A percentile compares a stretch with the other conserved stretches of the same genome.
Evolutionary conservation across 352 stramenopile genomes (phyloP).

Genomic region (Phytophthora citrophthora): DNA sequence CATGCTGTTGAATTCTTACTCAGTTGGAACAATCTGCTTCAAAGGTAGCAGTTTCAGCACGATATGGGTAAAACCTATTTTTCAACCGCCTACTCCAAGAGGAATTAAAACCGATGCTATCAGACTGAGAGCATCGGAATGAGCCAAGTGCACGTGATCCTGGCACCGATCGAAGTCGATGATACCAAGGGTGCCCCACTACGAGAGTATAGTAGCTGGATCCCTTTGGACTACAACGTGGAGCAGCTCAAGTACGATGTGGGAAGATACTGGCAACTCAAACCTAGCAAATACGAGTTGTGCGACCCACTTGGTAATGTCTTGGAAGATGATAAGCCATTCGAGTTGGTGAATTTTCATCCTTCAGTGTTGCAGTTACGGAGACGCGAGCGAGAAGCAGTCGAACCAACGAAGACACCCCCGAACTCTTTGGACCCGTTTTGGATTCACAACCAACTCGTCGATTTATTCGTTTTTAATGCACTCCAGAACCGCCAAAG

Average conservation of each 20-base stretch:
- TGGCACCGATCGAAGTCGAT: conserved; percentile 13
- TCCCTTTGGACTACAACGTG: conserved; percentile 53
- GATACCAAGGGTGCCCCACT: background rate
- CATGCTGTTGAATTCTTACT: conserved; percentile 1
- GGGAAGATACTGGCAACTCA: conserved; percentile 52
- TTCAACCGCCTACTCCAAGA: no score
- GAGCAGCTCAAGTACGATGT: conserved; percentile 57
- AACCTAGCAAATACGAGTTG: conserved; percentile 52
- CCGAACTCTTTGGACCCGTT: conserved; percentile 43
- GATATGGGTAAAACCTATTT: conserved; percentile 21
- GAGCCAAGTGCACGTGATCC: conserved; percentile 32
- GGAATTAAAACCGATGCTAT: no score
- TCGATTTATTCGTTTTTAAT: conserved; percentile 69
- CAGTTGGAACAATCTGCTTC: no score
- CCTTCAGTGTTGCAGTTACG: conserved; percentile 26
- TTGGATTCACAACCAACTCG: conserved; percentile 63
- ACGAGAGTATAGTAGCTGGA: conserved; percentile 44
- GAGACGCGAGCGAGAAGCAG: background rate
- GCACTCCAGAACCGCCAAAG: conserved; percentile 61
- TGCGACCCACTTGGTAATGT: conserved; percentile 29
- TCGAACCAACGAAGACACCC: background rate
- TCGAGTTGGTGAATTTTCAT: conserved; percentile 21
- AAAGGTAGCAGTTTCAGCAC: conserved; percentile 22
- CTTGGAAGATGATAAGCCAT: conserved; percentile 26
- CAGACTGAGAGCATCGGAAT: conserved; percentile 5